A percentile compares a stretch with the other conserved stretches of the same genome.
Evolutionary conservation across 1,139 yeast species (phyloP).

Genomic region (Suhomyces ambrosiae): DNA sequence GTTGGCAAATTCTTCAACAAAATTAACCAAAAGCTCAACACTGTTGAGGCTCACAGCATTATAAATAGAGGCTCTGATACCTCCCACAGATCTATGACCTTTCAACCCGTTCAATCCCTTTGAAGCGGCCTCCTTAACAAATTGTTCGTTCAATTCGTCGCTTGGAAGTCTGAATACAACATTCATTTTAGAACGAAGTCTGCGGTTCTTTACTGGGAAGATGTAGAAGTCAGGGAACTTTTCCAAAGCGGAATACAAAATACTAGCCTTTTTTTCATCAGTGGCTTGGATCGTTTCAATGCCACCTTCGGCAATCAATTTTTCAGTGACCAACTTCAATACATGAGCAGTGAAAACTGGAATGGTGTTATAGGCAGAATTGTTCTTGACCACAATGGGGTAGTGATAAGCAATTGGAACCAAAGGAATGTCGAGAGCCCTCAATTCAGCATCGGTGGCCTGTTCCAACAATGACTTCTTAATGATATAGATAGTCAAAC

Average conservation of each 20-base stretch:
- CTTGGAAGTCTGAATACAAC: constrained; percentile 80
- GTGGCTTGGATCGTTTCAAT: constrained; percentile 52
- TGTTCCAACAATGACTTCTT: constrained; percentile 75
- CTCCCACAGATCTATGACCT: constrained; percentile 97
- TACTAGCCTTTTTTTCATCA: constrained; percentile 61
- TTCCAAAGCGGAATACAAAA: constrained; percentile 67
- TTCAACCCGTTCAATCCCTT: constrained; percentile 71
- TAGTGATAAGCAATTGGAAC: constrained; percentile 87
- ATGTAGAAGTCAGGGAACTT: constrained; percentile 62
- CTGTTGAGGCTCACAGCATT: constrained; percentile 78
- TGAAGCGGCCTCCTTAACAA: constrained; percentile 61
- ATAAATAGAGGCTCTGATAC: constrained; percentile 90
- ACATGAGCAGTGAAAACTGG: constrained; percentile 91
- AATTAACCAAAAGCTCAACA: constrained; percentile 60
- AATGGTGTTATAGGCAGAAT: constrained; percentile 92
- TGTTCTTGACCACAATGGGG: constrained; percentile 82
- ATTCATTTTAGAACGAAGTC: constrained; percentile 84
- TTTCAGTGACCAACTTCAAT: constrained; percentile 72
- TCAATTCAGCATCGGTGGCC: constrained; percentile 64
- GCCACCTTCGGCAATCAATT: constrained; percentile 64
- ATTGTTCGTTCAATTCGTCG: constrained; percentile 63
- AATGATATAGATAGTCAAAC: constrained; percentile 86
- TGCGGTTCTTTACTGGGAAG: constrained; percentile 60
- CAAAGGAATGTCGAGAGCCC: constrained; percentile 63
- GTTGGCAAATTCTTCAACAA: constrained; percentile 64